Conservation (phyloP, 2,329 filamentous ascomycete species). For the Hypoxylon sp. region DNA sequence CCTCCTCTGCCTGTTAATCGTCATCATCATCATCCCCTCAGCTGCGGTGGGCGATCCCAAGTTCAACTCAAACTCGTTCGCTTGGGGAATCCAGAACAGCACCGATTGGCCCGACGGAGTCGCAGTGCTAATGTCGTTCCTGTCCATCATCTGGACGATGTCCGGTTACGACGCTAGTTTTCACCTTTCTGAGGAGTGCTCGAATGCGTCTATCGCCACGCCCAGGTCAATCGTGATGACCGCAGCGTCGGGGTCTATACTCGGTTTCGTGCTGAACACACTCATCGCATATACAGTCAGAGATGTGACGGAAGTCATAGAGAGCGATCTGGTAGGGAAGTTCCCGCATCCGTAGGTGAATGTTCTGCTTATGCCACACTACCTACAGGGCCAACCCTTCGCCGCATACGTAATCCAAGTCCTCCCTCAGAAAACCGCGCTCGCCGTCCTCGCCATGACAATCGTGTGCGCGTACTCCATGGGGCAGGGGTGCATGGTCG, state of each 20-base stretch:
- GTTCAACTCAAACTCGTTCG: slow-evolving; percentile 64
- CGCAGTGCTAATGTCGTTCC: slow-evolving; percentile 78
- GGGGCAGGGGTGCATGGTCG: slow-evolving; percentile 81
- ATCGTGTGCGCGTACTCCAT: slow-evolving; percentile 80
- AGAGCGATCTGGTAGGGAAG: slow-evolving; percentile 67
- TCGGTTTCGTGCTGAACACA: slow-evolving; percentile 82
- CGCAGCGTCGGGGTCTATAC: slow-evolving; percentile 73
- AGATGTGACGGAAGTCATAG: slow-evolving; percentile 71
- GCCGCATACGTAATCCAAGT: slow-evolving; percentile 78
- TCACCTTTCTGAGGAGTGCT: slow-evolving; percentile 82
- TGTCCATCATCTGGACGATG: slow-evolving; percentile 56
- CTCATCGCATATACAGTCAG: slow-evolving; percentile 80
- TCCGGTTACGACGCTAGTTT: slow-evolving; percentile 62
- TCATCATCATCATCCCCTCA: slow-evolving; percentile 78
- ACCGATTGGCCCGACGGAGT: slow-evolving; percentile 78
- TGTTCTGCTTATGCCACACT: slow-evolving; percentile 1
- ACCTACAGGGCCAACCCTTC: slow-evolving; percentile 73
- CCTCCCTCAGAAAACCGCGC: slow-evolving; percentile 70
- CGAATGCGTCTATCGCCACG: slow-evolving; percentile 78
- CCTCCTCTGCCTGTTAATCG: slow-evolving; percentile 75
- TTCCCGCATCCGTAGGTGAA: not conserved
- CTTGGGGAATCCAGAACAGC: slow-evolving; percentile 75
- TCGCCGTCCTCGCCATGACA: slow-evolving; percentile 75
- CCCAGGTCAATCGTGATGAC: slow-evolving; percentile 81
- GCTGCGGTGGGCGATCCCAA: slow-evolving; percentile 67